Evolutionary conservation across 2,329 filamentous ascomycete species (phyloP), one percentile per base, ranked within the genome.

Genomic region (Nannizziopsis arthrosporioides): DNA sequence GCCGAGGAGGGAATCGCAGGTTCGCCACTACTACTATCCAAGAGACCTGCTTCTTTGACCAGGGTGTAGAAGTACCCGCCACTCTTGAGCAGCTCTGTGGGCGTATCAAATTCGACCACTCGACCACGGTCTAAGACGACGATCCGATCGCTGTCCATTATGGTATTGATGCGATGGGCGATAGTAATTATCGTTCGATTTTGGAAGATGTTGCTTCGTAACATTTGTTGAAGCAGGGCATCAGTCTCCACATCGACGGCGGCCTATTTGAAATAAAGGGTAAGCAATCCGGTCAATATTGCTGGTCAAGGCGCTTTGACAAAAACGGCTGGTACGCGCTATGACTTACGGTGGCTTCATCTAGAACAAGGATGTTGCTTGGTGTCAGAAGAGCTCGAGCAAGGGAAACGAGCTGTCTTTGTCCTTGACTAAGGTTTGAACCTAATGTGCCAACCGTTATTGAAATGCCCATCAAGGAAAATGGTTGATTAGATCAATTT

Each of bases 121-220:
- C 81, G 78, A 38, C 92, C 92, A 66, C 84, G 84, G 62, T 96
- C 88, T 5, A 98, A 77, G 43, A 98, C 92, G 32, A 98, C 82
- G 53, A 98, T 92, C 44, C 89, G 80, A 69, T 98, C 90, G 52
- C 76, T 80, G 60, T 83, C 80, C 11, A 98, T 76, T 59, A 98
- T 96, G 9, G 92, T 98, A 70, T 96, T 96, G 71, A 98, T 94
- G 48, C 92, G 82, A 71, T 98, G 92, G 19, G 92, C 92, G 60
- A 98, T 94, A 1, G 92, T 98, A 66, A 98, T 94, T 66, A 98
- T 96, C 34, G 92, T 98, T 47, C 87, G 81, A 67, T 95, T 87
- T 53, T 82, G 76, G 70, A 98, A 98, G 64, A 80, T 74, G 57
- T 68, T 75, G 60, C 74, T 79, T 49, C 79, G 73, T 42, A 82